phyloP scores from a whole-genome alignment of 331 rosid species.

The Erythrophleum ivorense region DNA sequence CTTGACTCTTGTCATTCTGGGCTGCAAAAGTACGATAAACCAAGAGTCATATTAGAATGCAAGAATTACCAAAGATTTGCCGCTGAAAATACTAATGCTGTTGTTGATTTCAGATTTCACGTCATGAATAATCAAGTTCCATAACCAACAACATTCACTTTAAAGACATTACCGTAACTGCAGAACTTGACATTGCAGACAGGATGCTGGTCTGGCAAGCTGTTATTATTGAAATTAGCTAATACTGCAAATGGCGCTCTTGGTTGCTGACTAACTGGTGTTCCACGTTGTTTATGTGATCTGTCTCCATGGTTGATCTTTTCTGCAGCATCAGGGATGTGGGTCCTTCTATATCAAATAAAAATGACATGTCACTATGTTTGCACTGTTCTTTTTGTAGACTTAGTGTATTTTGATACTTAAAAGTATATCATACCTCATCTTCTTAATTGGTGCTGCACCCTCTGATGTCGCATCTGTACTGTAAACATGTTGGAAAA shows the following conservation, averaged over 20 bases:
- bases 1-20: conserved; percentile 63
- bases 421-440: conserved; percentile 61
- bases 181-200: conserved; percentile 48
- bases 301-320: conserved; percentile 61
- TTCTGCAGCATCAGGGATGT: conserved; percentile 61
- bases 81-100: conserved; percentile 17
- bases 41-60: conserved; percentile 35
- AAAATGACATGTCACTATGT: conserved; percentile 35
- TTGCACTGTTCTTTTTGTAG: conserved; percentile 3
- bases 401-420: conserved; percentile 39
- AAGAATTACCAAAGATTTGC: conserved; percentile 36
- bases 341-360: conserved; percentile 62
- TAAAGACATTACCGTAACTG: conserved; percentile 57
- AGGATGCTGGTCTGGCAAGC: conserved; percentile 59
- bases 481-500: conserved; percentile 54
- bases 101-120: conserved; percentile 39
- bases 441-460: conserved; percentile 57
- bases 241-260: conserved; percentile 83
- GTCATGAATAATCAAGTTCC: conserved; percentile 33
- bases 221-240: conserved; percentile 61
- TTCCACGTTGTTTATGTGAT: conserved; percentile 61
- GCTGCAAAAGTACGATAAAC: conserved; percentile 52
- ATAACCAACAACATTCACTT: conserved; percentile 13
- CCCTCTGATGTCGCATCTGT: conserved; percentile 61
- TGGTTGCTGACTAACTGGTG: conserved; percentile 57